phyloP scores from a whole-genome alignment of 2,329 filamentous ascomycete genomes.

The Monosporascus ibericus region DNA sequence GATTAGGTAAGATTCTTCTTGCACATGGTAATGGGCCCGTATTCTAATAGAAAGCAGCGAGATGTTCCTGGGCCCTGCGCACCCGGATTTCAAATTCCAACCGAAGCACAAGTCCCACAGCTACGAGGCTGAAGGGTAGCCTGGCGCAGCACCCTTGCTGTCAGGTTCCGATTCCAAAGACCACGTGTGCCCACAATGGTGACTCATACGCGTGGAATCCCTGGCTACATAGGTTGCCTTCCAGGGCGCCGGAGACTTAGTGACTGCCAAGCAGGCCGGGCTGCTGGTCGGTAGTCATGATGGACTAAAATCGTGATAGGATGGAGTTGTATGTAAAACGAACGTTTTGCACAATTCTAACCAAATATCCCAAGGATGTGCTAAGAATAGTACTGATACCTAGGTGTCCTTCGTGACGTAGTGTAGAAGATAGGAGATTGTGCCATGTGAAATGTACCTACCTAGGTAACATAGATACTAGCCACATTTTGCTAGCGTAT shows the following conservation, averaged over 20 bases:
- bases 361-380: too few relatives aligned
- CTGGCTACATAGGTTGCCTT: too few relatives aligned
- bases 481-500: neutral
- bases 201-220: too few relatives aligned
- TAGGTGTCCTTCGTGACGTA: too few relatives aligned
- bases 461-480: neutral
- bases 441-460: neutral
- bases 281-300: too few relatives aligned
- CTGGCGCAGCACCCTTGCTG: neutral
- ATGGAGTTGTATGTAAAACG: too few relatives aligned
- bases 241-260: too few relatives aligned
- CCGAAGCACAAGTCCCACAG: conserved; percentile 96
- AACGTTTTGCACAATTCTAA: too few relatives aligned
- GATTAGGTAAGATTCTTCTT: conserved; percentile 63
- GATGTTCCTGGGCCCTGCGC: conserved; percentile 92
- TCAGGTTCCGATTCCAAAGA: neutral
- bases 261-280: too few relatives aligned
- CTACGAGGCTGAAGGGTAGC: conserved; percentile 70
- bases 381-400: too few relatives aligned
- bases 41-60: conserved; percentile 52
- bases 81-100: conserved; percentile 86
- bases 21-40: neutral
- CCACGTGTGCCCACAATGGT: neutral
- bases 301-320: too few relatives aligned
- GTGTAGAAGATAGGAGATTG: too few relatives aligned